These are phyloP conservation scores for Blastocystis sp. DNA, from an alignment of 352 stramenopile species.

Conservation along the genomic window DNA sequence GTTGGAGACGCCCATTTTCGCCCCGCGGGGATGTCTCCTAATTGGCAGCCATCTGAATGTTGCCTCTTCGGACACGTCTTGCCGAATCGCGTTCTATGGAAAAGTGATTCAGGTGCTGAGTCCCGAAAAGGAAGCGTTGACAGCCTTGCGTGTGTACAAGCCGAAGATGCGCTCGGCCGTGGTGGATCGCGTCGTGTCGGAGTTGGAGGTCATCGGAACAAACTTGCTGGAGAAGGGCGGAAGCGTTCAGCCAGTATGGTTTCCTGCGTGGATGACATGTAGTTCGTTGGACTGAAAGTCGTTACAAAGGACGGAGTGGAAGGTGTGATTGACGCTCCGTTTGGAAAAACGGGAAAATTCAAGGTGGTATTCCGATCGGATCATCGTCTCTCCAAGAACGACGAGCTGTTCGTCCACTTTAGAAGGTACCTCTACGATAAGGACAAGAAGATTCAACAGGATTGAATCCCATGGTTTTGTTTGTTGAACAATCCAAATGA, in stretches of 20 bases:
- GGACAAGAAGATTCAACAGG: slow-evolving; percentile 51
- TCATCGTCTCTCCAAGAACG: slow-evolving; percentile 35
- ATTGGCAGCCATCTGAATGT: slow-evolving; percentile 71
- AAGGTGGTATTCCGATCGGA: slow-evolving; percentile 44
- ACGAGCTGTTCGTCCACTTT: slow-evolving; percentile 46
- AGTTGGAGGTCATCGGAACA: slow-evolving; percentile 64
- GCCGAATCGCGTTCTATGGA: slow-evolving; percentile 70
- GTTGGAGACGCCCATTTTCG: slow-evolving; percentile 68
- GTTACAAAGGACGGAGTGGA: slow-evolving; percentile 63
- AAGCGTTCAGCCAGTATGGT: slow-evolving; percentile 60
- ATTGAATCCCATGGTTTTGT: slow-evolving; percentile 28
- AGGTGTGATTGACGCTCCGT: slow-evolving; percentile 66
- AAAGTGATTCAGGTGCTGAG: slow-evolving; percentile 58
- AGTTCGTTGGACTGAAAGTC: slow-evolving; percentile 65
- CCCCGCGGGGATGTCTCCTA: slow-evolving; percentile 63
- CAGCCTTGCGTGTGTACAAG: slow-evolving; percentile 64
- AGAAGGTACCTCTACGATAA: slow-evolving; percentile 52
- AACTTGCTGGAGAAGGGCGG: slow-evolving; percentile 72
- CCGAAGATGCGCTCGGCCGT: slow-evolving; percentile 66
- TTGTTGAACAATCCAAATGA: background rate
- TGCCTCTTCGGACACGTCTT: slow-evolving; percentile 65
- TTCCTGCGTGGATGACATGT: slow-evolving; percentile 43
- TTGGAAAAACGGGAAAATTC: slow-evolving; percentile 71
- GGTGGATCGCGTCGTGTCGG: slow-evolving; percentile 61
- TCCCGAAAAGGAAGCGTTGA: slow-evolving; percentile 58